phyloP scores from a whole-genome alignment of 257 asterid species.

The Mitragyna speciosa region DNA sequence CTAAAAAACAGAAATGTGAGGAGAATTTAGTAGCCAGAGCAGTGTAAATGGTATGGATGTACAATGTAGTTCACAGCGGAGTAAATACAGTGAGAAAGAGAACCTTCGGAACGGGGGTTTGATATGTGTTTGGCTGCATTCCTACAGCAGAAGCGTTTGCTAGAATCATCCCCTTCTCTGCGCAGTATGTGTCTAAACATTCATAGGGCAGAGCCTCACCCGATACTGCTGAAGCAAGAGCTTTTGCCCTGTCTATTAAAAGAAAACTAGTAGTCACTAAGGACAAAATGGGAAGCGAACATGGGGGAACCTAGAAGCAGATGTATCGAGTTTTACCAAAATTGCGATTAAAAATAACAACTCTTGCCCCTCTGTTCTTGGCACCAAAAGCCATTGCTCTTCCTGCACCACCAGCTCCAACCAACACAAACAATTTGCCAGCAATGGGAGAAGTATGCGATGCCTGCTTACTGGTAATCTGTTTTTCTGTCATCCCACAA shows the following conservation, averaged over 20 bases:
- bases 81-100: neutral
- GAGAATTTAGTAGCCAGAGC: neutral
- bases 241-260: constrained; percentile 57
- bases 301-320: neutral
- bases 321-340: constrained; percentile 36
- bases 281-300: neutral
- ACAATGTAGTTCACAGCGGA: neutral
- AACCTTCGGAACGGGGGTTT: constrained; percentile 68
- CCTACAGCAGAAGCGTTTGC: constrained; percentile 73
- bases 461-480: constrained; percentile 27
- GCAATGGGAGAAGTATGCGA: constrained; percentile 51
- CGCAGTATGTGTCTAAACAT: constrained; percentile 34
- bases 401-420: constrained; percentile 89
- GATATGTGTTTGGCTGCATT: constrained; percentile 55
- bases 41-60: neutral
- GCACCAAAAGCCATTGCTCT: constrained; percentile 77
- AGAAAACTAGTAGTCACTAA: constrained; percentile 9
- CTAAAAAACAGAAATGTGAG: constrained; percentile 27
- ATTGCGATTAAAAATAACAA: constrained; percentile 66
- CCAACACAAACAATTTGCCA: constrained; percentile 61
- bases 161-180: constrained; percentile 68
- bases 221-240: constrained; percentile 62
- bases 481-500: constrained; percentile 33
- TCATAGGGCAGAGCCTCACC: constrained; percentile 69
- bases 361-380: constrained; percentile 67